Conservation (phyloP, 2,329 filamentous ascomycete genomes). For the Diplocarpon rosae region DNA sequence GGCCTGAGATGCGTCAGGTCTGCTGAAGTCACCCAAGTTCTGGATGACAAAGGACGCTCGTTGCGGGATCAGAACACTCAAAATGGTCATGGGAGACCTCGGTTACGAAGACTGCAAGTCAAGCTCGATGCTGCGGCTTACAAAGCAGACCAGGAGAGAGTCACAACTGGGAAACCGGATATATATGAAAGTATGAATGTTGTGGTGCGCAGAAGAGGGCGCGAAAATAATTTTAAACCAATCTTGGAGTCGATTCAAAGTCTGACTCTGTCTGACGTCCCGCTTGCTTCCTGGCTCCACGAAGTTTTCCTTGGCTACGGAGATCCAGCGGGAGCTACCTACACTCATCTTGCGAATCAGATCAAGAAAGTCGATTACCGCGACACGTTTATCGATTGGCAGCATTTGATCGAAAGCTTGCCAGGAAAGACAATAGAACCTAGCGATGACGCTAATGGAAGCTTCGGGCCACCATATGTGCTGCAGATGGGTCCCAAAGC, state of each 20-base stretch:
- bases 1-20: slow-evolving; percentile 64
- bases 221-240: slow-evolving; percentile 96
- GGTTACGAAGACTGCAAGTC: slow-evolving; percentile 61
- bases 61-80: slow-evolving; percentile 53
- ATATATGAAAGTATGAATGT: slow-evolving; percentile 80
- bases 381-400: slow-evolving; percentile 93
- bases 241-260: slow-evolving; percentile 85
- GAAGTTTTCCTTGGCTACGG: slow-evolving; percentile 98
- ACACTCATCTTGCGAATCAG: slow-evolving; percentile 69
- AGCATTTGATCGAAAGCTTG: slow-evolving; percentile 81
- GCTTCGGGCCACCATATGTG: slow-evolving; percentile 81
- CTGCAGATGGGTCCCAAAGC: slow-evolving; percentile 54
- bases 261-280: slow-evolving; percentile 73
- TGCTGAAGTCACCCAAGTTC: slow-evolving; percentile 74
- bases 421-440: slow-evolving; percentile 82
- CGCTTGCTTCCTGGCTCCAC: slow-evolving; percentile 82
- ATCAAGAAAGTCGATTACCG: slow-evolving; percentile 76
- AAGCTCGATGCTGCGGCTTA: slow-evolving; percentile 73
- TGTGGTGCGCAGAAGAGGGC: slow-evolving; percentile 67
- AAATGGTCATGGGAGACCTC: slow-evolving; percentile 52
- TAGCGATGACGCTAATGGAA: slow-evolving; percentile 55
- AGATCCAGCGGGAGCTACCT: slow-evolving; percentile 78
- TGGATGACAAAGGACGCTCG: slow-evolving; percentile 72
- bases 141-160: slow-evolving; percentile 59
- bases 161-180: slow-evolving; percentile 57